Base-by-base conservation (phyloP, 768 basidiomycete species). In the Daedaleopsis nitida region DNA sequence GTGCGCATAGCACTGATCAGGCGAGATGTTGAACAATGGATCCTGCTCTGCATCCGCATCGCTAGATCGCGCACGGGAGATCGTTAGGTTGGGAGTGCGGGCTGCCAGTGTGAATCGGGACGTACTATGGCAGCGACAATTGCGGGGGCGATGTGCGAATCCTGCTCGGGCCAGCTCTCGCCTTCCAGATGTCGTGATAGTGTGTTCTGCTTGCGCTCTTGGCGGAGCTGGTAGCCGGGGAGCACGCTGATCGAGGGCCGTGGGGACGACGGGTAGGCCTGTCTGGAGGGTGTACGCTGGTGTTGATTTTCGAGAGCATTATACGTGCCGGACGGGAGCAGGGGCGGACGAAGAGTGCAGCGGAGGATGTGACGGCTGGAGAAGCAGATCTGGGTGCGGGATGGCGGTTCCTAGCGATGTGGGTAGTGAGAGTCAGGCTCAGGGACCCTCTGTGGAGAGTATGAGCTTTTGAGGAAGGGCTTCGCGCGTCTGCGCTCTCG, bases 291-390 rank as follows among this genome's bases (percentile, higher is more conserved):
- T 55, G 52, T 37, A 59, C 19, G 34, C 57, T 59, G 5, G 62
- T 64, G 50, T 59, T 59, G 51, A 64, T 64, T 50, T 54, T 59
- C 24, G 58, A 49, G 48, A 64, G 62, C 62, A 64, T 64, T 7
- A 32, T 16, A 53, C 49, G 50, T 21, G 37, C 42, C 38, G 38
- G 16, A 42, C 16, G 32, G 52, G 23, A n/a, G 24, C 47, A 24
- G 49, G 27, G 43, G 50, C 49, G 42, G 54, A 45, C 39, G 23
- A 49, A 51, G n/a, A 3, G 51, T 32, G 13, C 14, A 17, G 13
- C 10, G 14, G 44, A 4, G n/a, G 42, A 32, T 10, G 42, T 17
- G 24, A 11, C 4, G 39, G 10, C 39, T 12, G 39, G 39, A 42
- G 39, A 42, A 42, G 39, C 39, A 3, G 39, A 42, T 10, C 39